Percentiles rank a stretch among this genome's conserved stretches.
phyloP scores from a whole-genome alignment of 2,329 filamentous ascomycete genomes.

The Xylaria multiplex region DNA sequence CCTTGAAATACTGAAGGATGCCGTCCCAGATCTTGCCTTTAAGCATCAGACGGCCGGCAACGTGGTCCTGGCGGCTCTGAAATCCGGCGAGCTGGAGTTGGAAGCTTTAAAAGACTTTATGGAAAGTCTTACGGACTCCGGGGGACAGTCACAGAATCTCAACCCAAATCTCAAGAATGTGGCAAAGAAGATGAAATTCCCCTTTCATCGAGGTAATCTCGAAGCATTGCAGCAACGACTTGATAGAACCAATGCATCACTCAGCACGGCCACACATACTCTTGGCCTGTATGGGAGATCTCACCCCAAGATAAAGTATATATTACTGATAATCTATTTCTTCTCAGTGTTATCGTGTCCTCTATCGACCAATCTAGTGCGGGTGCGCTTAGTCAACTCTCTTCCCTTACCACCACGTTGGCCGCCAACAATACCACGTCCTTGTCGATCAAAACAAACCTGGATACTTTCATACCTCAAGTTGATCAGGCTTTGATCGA shows the following conservation, averaged over 20 bases:
- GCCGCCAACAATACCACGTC: not conserved
- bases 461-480: slow-evolving; percentile 14
- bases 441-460: slow-evolving; percentile 9
- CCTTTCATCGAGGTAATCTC: not conserved
- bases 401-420: not conserved
- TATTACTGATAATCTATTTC: not conserved
- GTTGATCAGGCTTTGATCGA: slow-evolving; percentile 2
- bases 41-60: slow-evolving; percentile 4
- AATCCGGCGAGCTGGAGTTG: not conserved
- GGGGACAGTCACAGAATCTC: not conserved
- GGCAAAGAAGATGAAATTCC: not conserved
- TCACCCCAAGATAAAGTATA: not conserved
- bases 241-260: slow-evolving; percentile 5
- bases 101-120: slow-evolving; percentile 6
- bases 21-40: not conserved
- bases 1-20: not conserved
- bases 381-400: slow-evolving; percentile 11
- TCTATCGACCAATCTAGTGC: slow-evolving; percentile 14
- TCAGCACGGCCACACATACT: slow-evolving; percentile 1
- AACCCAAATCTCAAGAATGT: not conserved
- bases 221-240: slow-evolving; percentile 15
- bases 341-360: not conserved
- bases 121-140: not conserved
- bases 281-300: slow-evolving; percentile 8
- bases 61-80: not conserved